Evolutionary conservation across 805 yeast genomes (phyloP).

Genomic region (Metschnikowia arizonensis): DNA sequence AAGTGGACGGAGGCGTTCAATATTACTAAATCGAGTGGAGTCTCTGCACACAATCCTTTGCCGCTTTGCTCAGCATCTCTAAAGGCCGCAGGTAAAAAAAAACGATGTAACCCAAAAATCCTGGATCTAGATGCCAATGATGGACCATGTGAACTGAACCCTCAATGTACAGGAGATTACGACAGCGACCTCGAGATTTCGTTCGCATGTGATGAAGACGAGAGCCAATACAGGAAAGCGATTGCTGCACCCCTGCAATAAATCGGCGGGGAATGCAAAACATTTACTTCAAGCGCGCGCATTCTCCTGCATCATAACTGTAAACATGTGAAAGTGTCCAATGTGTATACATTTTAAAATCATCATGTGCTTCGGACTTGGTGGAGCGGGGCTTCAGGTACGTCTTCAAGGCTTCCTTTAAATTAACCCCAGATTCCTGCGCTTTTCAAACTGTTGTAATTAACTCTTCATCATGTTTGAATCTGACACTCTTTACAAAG

Average conservation of each 20-base stretch:
- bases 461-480: neutral
- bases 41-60: neutral
- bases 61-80: neutral
- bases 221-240: constrained; percentile 16
- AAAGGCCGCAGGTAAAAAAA: neutral
- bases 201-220: constrained; percentile 24
- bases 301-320: neutral
- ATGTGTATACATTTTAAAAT: neutral
- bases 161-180: constrained; percentile 8
- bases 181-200: constrained; percentile 32
- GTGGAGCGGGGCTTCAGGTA: constrained; percentile 1
- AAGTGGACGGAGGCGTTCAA: constrained; percentile 26
- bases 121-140: constrained; percentile 1
- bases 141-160: constrained; percentile 4
- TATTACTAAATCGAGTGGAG: constrained; percentile 3
- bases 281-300: neutral
- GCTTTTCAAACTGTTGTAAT: neutral
- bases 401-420: neutral
- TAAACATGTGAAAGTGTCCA: constrained; percentile 2
- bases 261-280: constrained; percentile 3
- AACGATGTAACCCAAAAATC: constrained; percentile 2
- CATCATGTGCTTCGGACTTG: constrained; percentile 4
- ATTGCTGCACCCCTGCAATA: constrained; percentile 5
- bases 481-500: neutral
- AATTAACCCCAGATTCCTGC: neutral